phyloP scores from a whole-genome alignment of 257 asterid species.

The Scutellaria minor region DNA sequence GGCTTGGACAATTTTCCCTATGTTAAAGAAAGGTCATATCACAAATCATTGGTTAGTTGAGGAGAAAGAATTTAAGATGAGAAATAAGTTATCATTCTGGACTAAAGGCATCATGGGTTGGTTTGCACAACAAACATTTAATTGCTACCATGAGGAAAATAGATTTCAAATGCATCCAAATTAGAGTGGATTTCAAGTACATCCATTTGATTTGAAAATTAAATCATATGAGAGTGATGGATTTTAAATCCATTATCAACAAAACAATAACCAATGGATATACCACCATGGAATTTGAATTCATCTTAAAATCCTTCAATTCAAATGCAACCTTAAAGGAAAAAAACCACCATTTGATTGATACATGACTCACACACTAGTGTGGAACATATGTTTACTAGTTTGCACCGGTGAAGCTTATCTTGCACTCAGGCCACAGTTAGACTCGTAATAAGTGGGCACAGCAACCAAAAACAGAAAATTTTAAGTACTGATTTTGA shows the following conservation, averaged over 20 bases:
- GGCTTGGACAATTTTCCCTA: slow-evolving; percentile 56
- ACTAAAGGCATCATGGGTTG: background rate
- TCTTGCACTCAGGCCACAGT: slow-evolving; percentile 8
- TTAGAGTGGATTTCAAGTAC: no score
- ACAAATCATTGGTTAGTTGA: background rate
- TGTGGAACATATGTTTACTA: slow-evolving; percentile 1
- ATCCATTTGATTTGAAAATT: no score
- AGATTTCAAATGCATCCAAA: no score
- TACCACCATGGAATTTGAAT: no score
- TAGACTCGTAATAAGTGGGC: no score
- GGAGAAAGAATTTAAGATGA: slow-evolving; percentile 13
- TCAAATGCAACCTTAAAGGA: no score
- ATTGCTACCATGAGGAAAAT: background rate
- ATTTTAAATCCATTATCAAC: no score
- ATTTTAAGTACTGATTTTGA: slow-evolving; percentile 1
- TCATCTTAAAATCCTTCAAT: no score
- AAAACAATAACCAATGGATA: no score
- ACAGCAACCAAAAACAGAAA: slow-evolving; percentile 15
- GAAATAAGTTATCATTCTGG: background rate
- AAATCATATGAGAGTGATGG: no score
- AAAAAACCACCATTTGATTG: background rate
- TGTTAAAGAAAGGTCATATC: slow-evolving; percentile 23
- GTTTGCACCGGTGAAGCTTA: background rate
- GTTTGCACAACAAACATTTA: background rate
- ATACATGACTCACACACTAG: slow-evolving; percentile 5